A percentile compares a stretch with the other conserved stretches of the same genome.
These are phyloP conservation scores for Agrostemma githago DNA, from an alignment of 148 eudicot genomes.

Conservation along the genomic window DNA sequence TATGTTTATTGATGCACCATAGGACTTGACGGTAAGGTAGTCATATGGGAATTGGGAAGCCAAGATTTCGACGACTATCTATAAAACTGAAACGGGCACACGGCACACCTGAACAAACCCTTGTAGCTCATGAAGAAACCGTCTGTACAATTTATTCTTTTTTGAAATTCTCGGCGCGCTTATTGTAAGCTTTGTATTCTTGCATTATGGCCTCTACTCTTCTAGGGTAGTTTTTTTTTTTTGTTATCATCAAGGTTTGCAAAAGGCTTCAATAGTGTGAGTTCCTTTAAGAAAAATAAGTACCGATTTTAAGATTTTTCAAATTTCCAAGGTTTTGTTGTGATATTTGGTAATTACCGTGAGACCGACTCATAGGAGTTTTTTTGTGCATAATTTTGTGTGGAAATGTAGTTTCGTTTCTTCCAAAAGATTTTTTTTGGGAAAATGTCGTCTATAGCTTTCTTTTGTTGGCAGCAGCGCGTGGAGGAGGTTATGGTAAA, in stretches of 20 bases:
- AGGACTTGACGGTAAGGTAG: constrained; percentile 94
- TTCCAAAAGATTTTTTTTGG: no score
- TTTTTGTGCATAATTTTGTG: no score
- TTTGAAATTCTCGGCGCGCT: not conserved
- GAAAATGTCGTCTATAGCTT: no score
- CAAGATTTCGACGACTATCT: constrained; percentile 58
- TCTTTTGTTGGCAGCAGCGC: no score
- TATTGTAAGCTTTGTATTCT: constrained; percentile 4
- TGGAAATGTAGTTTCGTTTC: no score
- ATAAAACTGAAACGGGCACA: constrained; percentile 4
- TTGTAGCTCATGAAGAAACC: constrained; percentile 5
- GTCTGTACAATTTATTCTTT: constrained; percentile 7
- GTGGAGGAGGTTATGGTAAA: no score
- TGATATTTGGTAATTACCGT: not conserved
- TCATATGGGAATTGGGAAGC: constrained; percentile 74
- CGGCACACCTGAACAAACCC: not conserved
- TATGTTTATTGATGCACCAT: not conserved
- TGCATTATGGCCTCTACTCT: not conserved
- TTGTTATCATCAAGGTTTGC: not conserved
- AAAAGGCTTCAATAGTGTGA: not conserved
- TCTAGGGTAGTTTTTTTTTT: no score
- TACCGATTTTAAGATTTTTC: not conserved
- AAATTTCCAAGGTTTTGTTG: not conserved
- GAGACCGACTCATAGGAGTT: no score
- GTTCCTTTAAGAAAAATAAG: not conserved